Conservation (phyloP, 495 filamentous ascomycete species). For the Thermochaetoides thermophila region DNA sequence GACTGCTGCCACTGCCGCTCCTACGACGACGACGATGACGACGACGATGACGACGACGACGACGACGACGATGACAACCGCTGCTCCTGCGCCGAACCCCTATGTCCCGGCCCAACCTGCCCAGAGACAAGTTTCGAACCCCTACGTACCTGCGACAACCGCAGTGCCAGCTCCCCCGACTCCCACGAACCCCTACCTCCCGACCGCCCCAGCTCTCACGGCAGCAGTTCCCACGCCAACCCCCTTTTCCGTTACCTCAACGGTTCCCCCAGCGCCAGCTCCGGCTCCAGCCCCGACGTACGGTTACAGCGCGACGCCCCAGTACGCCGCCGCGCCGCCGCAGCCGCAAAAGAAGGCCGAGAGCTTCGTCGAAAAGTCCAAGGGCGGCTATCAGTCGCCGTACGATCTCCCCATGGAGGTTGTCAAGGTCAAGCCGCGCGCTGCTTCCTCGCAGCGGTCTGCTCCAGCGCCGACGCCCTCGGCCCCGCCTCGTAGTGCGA, state of each 20-base stretch:
- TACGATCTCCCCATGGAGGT: constrained; percentile 92
- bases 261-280: constrained; percentile 27
- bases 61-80: constrained; percentile 7
- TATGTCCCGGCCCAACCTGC: background rate
- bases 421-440: constrained; percentile 44
- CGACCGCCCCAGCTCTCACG: constrained; percentile 9
- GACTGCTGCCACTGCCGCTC: constrained; percentile 23
- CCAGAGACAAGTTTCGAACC: too few species aligned
- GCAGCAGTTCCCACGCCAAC: constrained; percentile 5
- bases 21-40: constrained; percentile 9
- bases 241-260: constrained; percentile 20
- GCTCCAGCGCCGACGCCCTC: too few species aligned
- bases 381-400: constrained; percentile 81
- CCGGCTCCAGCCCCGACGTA: constrained; percentile 18
- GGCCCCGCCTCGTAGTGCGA: constrained; percentile 46
- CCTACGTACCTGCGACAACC: constrained; percentile 13
- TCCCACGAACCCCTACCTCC: constrained; percentile 23
- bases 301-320: constrained; percentile 27
- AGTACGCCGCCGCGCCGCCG: constrained; percentile 24
- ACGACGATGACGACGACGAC: background rate
- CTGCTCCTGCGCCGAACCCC: constrained; percentile 9
- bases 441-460: too few species aligned
- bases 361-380: constrained; percentile 79
- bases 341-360: constrained; percentile 40
- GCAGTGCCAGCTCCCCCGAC: constrained; percentile 11